Base-by-base conservation (phyloP, 148 eudicot genomes). In the Persicaria maculosa region DNA sequence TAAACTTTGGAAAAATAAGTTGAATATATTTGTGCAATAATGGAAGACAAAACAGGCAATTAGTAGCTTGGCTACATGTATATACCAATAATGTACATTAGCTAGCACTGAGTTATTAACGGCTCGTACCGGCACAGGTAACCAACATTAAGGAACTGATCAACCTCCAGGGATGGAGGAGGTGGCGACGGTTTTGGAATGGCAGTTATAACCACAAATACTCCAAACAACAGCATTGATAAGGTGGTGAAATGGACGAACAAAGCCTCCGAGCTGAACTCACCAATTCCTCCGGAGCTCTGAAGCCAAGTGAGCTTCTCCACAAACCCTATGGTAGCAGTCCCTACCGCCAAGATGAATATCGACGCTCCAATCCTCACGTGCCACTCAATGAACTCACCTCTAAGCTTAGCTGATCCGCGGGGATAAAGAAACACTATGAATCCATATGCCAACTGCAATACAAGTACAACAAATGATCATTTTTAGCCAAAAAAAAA, bases 221-320 rank as follows among this genome's bases (percentile, higher is more conserved):
- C 73, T 20, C 91, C 88, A 36, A 55, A 85, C 36, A 85, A 44
- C 57, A 83, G 9, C 2, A 87, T 78, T 45, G 78, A 53, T 9
- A 85, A 72, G 75, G 88, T 85, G 40, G 88, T 85, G 78, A 85
- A 85, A 72, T 85, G 85, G 67, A 88, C 88, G 1, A 88, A 80
- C 73, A 81, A 81, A 8, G 88, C 91, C 80, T 88, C 88, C 0
- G 88, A 40, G n/a, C 91, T 87, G 47, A 81, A 85, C 55, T 85
- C 85, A 2, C 79, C 81, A 0, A 83, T 54, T 25, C 91, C 91
- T 31, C 40, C 40, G 40, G 81, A 74, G 76, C 19, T 82, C 74
- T 88, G 74, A 14, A 88, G 85, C 78, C 85, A 88, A 6, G 91
- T 88, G 47, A 88, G 88, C 84, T 88, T 88, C 77, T 88, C 91